phyloP scores from a whole-genome alignment of 305 asterid species.

The Fraxinus floribunda region DNA sequence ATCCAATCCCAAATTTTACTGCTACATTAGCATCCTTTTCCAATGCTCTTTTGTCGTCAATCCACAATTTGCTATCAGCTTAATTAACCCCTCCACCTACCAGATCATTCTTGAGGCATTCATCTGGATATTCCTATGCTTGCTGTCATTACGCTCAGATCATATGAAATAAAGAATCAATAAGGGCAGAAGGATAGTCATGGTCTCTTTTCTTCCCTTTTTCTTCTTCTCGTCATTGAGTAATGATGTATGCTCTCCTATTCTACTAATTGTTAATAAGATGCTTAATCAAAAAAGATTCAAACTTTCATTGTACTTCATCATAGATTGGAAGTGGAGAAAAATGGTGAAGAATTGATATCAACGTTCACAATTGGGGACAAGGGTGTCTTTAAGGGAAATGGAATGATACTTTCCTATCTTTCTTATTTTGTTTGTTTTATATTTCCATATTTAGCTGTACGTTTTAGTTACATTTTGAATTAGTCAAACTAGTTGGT shows the following conservation, averaged over 20 bases:
- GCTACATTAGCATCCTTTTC: not conserved
- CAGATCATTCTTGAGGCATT: not conserved
- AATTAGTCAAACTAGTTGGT: not conserved
- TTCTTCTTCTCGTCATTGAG: not conserved
- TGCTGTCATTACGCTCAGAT: not conserved
- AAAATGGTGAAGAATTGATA: not conserved
- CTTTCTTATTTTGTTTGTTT: not conserved
- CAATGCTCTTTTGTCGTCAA: not conserved
- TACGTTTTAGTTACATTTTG: not conserved
- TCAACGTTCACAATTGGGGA: not conserved
- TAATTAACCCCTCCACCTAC: not conserved
- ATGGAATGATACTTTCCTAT: not conserved
- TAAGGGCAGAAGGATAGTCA: not conserved
- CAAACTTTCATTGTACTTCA: not conserved
- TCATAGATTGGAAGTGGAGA: not conserved
- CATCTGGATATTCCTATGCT: not conserved
- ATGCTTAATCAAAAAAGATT: not conserved
- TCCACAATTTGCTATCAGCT: not conserved
- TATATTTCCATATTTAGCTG: not conserved
- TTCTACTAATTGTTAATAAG: not conserved
- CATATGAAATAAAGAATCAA: not conserved
- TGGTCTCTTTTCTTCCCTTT: not conserved
- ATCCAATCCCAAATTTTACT: not conserved
- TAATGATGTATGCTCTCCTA: not conserved
- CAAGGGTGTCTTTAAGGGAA: not conserved